A percentile compares a stretch with the other conserved stretches of the same genome.
These are phyloP conservation scores for Coleophoma eucalyptorum DNA, from an alignment of 2,329 filamentous ascomycete genomes.

Conservation along the genomic window DNA sequence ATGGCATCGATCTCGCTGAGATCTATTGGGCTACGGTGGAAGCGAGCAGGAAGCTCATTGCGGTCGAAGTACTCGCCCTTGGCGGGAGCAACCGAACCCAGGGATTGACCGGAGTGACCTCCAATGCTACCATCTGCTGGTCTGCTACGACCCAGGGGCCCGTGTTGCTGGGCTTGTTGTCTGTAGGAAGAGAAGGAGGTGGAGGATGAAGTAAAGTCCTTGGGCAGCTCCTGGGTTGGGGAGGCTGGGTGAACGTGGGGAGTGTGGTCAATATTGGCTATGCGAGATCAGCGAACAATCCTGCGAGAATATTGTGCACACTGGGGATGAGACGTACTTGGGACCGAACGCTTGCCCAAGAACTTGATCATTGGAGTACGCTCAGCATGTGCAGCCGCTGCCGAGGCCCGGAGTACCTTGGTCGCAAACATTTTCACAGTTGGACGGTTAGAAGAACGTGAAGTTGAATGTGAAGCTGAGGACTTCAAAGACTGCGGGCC, in stretches of 20 bases:
- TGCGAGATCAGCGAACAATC: not conserved
- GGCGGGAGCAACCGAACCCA: constrained; percentile 69
- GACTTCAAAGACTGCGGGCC: not conserved
- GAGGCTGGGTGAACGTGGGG: constrained; percentile 54
- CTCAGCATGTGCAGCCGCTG: constrained; percentile 22
- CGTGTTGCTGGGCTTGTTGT: constrained; percentile 55
- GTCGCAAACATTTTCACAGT: constrained; percentile 31
- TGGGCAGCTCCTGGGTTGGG: constrained; percentile 47
- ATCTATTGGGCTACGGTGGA: constrained; percentile 71
- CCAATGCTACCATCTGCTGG: constrained; percentile 18
- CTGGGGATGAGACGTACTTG: constrained; percentile 25
- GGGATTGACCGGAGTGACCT: constrained; percentile 50
- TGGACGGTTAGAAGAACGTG: not conserved
- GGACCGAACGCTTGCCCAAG: constrained; percentile 33
- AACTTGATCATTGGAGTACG: constrained; percentile 37
- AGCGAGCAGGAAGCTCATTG: constrained; percentile 79
- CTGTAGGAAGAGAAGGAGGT: constrained; percentile 55
- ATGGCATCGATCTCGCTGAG: constrained; percentile 90
- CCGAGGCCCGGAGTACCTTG: constrained; percentile 29
- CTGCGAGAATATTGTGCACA: not conserved
- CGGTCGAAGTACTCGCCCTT: constrained; percentile 83
- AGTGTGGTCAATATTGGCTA: constrained; percentile 53
- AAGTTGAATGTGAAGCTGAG: not conserved
- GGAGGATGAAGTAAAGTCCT: constrained; percentile 44
- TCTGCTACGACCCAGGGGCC: constrained; percentile 40